Evolutionary conservation across 805 yeast genomes (phyloP).

Genomic region (Lipomyces anomalus): DNA sequence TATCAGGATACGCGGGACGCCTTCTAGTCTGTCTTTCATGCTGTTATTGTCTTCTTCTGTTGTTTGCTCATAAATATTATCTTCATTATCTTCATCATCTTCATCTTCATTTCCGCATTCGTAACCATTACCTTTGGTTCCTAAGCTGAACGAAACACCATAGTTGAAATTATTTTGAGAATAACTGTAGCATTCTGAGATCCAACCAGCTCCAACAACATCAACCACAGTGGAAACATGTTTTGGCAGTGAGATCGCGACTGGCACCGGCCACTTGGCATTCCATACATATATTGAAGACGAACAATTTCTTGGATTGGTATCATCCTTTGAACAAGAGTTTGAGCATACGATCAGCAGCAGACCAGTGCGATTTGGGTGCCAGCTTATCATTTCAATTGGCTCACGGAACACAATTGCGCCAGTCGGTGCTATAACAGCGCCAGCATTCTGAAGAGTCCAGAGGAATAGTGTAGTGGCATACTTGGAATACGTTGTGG

Average conservation of each 20-base stretch:
- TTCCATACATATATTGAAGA: constrained; percentile 18
- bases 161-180: too few relatives aligned
- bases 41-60: constrained; percentile 1
- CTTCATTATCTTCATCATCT: too few relatives aligned
- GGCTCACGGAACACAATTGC: constrained; percentile 10
- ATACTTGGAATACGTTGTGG: constrained; percentile 12
- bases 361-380: constrained; percentile 13
- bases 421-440: constrained; percentile 13
- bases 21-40: not conserved
- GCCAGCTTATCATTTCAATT: constrained; percentile 16
- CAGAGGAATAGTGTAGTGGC: constrained; percentile 24
- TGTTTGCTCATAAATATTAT: too few relatives aligned
- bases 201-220: constrained; percentile 11
- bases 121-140: constrained; percentile 4
- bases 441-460: constrained; percentile 12
- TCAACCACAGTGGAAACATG: constrained; percentile 1
- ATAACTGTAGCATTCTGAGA: too few relatives aligned
- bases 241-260: constrained; percentile 8
- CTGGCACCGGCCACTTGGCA: constrained; percentile 16
- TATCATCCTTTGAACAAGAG: constrained; percentile 9
- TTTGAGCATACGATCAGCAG: constrained; percentile 10
- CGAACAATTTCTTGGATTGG: too few relatives aligned
- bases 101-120: constrained; percentile 2
- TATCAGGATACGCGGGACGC: constrained; percentile 3
- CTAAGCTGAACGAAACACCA: too few relatives aligned